A percentile compares a stretch with the other conserved stretches of the same genome.
phyloP scores from a whole-genome alignment of 176 grass and related monocot genomes.

The Elaeis guineensis region DNA sequence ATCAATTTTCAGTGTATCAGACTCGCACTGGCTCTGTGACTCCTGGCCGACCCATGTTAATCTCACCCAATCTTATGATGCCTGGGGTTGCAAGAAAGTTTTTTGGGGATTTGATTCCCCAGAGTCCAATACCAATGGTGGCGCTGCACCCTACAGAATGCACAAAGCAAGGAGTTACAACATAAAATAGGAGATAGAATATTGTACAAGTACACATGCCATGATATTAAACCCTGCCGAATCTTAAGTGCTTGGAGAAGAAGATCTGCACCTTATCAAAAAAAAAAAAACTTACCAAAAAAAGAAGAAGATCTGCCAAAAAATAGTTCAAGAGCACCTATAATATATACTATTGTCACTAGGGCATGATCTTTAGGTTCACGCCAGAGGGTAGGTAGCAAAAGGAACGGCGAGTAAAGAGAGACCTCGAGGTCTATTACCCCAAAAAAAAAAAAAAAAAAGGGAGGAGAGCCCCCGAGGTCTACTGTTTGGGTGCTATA shows the following conservation, averaged over 20 bases:
- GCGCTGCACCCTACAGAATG: neutral
- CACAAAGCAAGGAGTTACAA: neutral
- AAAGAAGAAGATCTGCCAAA: constrained; percentile 34
- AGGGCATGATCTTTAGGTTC: constrained; percentile 13
- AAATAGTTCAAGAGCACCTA: constrained; percentile 26
- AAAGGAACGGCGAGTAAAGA: constrained; percentile 19
- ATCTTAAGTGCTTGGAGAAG: constrained; percentile 27
- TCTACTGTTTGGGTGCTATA: constrained; percentile 18
- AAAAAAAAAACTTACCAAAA: no score
- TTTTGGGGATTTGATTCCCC: constrained; percentile 6
- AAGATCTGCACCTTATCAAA: no score
- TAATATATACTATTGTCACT: constrained; percentile 16
- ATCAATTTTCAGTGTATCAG: no score
- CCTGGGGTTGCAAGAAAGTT: neutral
- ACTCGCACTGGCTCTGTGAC: no score
- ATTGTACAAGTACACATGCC: constrained; percentile 10
- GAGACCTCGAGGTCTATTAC: constrained; percentile 15
- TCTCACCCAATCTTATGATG: no score
- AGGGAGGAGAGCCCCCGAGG: constrained; percentile 3
- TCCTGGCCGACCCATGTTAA: no score
- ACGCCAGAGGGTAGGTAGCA: constrained; percentile 18
- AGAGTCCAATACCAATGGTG: neutral
- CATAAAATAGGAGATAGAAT: neutral
- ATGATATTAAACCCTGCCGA: constrained; percentile 12
- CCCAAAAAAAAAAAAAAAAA: no score